Evolutionary conservation across 192 early-diverging fungal species (phyloP), one percentile per base, ranked within the genome.

Genomic region (Thamnidium elegans): DNA sequence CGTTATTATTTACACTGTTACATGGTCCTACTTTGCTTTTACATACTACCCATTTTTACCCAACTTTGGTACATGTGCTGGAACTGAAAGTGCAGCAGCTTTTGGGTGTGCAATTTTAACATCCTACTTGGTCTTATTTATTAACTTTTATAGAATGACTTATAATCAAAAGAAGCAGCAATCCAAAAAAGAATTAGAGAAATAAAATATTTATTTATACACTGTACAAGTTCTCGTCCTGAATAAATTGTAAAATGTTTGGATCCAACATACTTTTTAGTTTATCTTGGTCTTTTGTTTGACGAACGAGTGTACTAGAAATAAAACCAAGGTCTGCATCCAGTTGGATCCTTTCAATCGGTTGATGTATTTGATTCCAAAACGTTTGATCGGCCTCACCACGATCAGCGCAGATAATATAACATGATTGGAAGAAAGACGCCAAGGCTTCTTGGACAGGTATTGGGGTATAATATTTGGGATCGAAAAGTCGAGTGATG

Each of bases 131-230:
- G 72, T 90, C 52, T 79, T 95, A 19, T 95, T 95, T 73, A 89
- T 95, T 77, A 86, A 92, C 79, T 95, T 95, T 77, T 95, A 91
- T 75, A 77, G 83, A 69, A 80, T 87, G 68, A 93, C 90, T 21
- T 93, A 93, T 79, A 83, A 84, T 54, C 82, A 80, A 69, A 74
- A 67, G 56, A 86, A 88, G 84, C 58, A 51, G 36, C 23, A 50
- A 10, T 44, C 19, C 20, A 44, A n/a, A 44, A 31, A 54, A 21
- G 20, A 21, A 23, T 15, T 31, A 55, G 26, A 26, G 26, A 26
- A 23, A 55, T 34, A 45, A 43, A 2, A 14, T 11, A 30, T 14
- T 45, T 11, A 1, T 45, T 59, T 30, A 30, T 45, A 19, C n/a
- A n/a, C n/a, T 51, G 30, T 68, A 68, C 11, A 69, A 21, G 4